Percentiles rank a stretch among this genome's conserved stretches.
Evolutionary conservation across 495 filamentous ascomycete species (phyloP).

Genomic region (Apiosordaria backusii): DNA sequence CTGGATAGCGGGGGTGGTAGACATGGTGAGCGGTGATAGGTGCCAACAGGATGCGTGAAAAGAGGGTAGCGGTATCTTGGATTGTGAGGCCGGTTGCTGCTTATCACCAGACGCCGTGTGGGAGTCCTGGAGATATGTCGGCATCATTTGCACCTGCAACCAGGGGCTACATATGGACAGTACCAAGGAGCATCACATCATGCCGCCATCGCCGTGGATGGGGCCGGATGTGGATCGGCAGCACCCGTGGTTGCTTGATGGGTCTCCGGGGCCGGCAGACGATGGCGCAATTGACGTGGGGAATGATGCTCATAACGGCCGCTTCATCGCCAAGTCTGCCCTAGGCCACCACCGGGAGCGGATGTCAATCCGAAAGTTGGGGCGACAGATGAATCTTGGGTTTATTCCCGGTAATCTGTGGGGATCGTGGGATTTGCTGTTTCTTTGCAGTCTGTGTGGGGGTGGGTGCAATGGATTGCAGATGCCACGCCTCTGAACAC

Average conservation of each 20-base stretch:
- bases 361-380: background rate
- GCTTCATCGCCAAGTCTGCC: background rate
- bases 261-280: constrained; percentile 4
- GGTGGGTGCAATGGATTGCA: background rate
- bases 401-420: constrained; percentile 7
- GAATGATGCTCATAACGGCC: constrained; percentile 17
- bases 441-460: constrained; percentile 9
- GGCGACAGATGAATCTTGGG: background rate
- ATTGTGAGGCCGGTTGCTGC: background rate
- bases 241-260: background rate
- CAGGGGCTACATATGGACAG: background rate
- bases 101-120: background rate
- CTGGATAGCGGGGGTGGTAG: background rate
- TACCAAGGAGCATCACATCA: background rate
- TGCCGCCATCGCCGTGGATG: background rate
- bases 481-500: background rate
- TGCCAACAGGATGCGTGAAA: background rate
- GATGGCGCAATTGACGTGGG: constrained; percentile 27
- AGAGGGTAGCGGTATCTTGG: background rate
- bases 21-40: background rate
- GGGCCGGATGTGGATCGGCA: background rate
- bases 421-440: background rate
- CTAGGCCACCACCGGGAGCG: constrained; percentile 6
- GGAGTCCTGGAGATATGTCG: background rate
- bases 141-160: background rate